Base-by-base conservation (phyloP, 2,329 filamentous ascomycete genomes). In the Incumbomyces delicatus region DNA sequence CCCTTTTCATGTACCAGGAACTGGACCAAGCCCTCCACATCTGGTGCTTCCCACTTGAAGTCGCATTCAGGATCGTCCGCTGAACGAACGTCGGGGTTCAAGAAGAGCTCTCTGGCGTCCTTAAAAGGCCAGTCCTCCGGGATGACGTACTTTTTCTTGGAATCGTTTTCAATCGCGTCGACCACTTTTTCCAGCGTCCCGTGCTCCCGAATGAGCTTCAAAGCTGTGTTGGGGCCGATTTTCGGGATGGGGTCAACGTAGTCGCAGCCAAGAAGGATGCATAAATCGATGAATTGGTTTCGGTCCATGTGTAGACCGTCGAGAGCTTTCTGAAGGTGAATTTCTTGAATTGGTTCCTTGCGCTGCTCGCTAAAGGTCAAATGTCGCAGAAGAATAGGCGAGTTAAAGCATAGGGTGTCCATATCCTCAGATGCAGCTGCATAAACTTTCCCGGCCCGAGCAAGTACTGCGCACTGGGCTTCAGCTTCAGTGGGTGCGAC, bases 391-490 rank as follows among this genome's bases (percentile, higher is more conserved):
- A 98, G 71, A 49, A 98, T 89, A 0, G 92, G 92, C 43, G 89
- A 77, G 60, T 95, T 81, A 66, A 98, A 98, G 60, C 90, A 96
- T 46, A 98, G 72, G 0, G 92, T 98, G 62, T 98, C 92, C 92
- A 98, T 98, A 68, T 98, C 92, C 68, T 98, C 92, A 54, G 86
- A 94, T 2, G 92, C 92, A 16, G 92, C 92, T 2, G 89, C 92
- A 63, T 94, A 98, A 43, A 98, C 92, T 69, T 96, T 96, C 32
- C 88, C 90, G 4, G 86, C 89, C 51, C 84, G 44, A 1, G 92
- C 92, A 51, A 98, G 74, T 34, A 83, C 84, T 2, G 92, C 92
- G 64, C 92, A 98, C 64, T 98, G 92, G 1, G 92, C 92, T 70
- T 98, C 92, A 3, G 92, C 92, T 66, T 98, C 92, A 0, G 92